These are phyloP conservation scores for Metschnikowia matae DNA, from an alignment of 805 yeast species.

Conservation along the genomic window DNA sequence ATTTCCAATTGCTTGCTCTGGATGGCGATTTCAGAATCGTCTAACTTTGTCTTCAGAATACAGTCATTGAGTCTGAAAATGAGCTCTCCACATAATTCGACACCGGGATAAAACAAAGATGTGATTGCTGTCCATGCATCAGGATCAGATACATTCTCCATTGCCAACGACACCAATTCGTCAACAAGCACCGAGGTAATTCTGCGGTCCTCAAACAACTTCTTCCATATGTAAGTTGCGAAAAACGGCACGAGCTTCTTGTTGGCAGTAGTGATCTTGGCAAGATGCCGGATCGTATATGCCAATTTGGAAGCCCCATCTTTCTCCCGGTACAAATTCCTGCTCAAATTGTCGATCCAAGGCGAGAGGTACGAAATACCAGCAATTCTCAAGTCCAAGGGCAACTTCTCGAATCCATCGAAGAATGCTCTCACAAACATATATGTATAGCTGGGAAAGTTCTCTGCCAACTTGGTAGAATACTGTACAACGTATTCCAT, in stretches of 20 bases:
- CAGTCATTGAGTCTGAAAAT: constrained; percentile 53
- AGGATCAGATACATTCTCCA: constrained; percentile 75
- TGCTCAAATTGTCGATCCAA: constrained; percentile 68
- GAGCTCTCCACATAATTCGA: constrained; percentile 67
- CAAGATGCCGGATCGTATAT: constrained; percentile 57
- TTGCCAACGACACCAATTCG: constrained; percentile 68
- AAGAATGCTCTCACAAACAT: constrained; percentile 54
- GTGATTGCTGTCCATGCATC: constrained; percentile 62
- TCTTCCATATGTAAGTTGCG: constrained; percentile 52
- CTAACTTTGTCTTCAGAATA: constrained; percentile 46
- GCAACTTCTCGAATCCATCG: constrained; percentile 39
- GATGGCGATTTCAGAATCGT: constrained; percentile 35
- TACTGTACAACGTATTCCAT: constrained; percentile 56
- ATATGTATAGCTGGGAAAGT: constrained; percentile 57
- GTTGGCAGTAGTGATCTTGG: constrained; percentile 52
- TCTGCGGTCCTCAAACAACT: constrained; percentile 57
- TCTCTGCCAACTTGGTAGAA: constrained; percentile 52
- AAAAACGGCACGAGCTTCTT: constrained; percentile 43
- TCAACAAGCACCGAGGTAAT: constrained; percentile 58
- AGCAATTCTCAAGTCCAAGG: constrained; percentile 32
- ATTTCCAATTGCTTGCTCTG: constrained; percentile 65
- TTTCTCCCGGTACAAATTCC: constrained; percentile 53
- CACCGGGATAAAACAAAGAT: constrained; percentile 65
- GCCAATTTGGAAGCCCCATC: constrained; percentile 60
- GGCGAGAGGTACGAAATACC: constrained; percentile 57